phyloP scores from a whole-genome alignment of 345 rosid genomes.

The Rhodamnia argentea region DNA sequence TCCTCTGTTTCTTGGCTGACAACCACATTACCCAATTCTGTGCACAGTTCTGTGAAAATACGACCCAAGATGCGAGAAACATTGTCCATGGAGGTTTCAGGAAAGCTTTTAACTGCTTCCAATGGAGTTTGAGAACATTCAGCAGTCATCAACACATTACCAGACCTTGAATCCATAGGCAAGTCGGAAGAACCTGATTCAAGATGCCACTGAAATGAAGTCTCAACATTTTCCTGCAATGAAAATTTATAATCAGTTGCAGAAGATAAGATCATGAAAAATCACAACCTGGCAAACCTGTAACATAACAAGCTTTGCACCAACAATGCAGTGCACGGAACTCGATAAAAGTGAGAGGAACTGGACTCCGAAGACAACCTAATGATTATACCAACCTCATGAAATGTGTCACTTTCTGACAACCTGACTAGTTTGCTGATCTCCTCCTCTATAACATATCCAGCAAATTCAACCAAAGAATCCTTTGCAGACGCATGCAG shows the following conservation, averaged over 20 bases:
- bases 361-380: background rate
- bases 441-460: conserved; percentile 45
- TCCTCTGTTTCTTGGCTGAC: conserved; percentile 33
- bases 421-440: conserved; percentile 16
- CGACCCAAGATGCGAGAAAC: conserved; percentile 23
- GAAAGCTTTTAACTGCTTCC: conserved; percentile 15
- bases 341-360: background rate
- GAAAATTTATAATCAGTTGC: background rate
- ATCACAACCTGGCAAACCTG: background rate
- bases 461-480: conserved; percentile 31
- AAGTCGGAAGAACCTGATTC: conserved; percentile 4
- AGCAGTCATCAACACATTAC: conserved; percentile 1
- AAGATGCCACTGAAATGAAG: conserved; percentile 8
- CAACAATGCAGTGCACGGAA: background rate
- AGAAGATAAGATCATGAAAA: background rate
- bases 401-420: conserved; percentile 15
- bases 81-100: conserved; percentile 12
- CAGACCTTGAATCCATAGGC: conserved; percentile 12
- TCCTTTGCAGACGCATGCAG: conserved; percentile 44
- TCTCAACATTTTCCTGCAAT: conserved; percentile 31
- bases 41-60: conserved; percentile 31
- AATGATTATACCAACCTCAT: conserved; percentile 25
- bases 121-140: conserved; percentile 13
- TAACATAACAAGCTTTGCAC: background rate
- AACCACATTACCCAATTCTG: conserved; percentile 15